Evolutionary conservation across 345 rosid species (phyloP).

Genomic region (Theobroma cacao): DNA sequence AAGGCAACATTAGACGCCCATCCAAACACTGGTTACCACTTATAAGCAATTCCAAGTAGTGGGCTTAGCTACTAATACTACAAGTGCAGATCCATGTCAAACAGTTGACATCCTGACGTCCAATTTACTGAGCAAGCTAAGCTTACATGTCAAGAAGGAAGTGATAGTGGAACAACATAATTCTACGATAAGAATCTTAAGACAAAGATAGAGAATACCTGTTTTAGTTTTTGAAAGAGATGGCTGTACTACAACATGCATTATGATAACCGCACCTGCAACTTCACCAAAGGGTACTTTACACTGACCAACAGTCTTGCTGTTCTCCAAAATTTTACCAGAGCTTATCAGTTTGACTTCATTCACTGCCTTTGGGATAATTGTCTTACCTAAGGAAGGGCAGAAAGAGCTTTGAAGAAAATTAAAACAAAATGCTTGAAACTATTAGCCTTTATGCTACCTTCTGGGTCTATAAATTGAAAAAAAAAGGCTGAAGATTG

Average conservation of each 20-base stretch:
- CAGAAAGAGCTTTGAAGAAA: not conserved
- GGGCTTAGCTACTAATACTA: not conserved
- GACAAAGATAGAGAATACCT: conserved; percentile 34
- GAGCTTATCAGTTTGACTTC: conserved; percentile 88
- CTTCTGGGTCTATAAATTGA: not conserved
- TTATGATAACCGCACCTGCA: conserved; percentile 51
- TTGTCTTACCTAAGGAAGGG: conserved; percentile 52
- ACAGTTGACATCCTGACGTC: not conserved
- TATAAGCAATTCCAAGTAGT: not conserved
- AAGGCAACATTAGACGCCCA: not conserved
- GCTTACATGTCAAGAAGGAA: not conserved
- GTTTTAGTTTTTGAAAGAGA: conserved; percentile 53
- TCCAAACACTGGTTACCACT: not conserved
- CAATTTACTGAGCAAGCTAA: not conserved
- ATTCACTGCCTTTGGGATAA: conserved; percentile 67
- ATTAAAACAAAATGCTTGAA: not conserved
- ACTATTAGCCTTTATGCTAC: not conserved
- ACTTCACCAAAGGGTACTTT: conserved; percentile 69
- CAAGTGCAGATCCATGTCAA: not conserved
- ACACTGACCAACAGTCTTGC: conserved; percentile 83
- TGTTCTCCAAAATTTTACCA: conserved; percentile 85
- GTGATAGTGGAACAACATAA: not conserved
- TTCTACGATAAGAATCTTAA: not conserved
- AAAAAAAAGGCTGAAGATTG: not conserved
- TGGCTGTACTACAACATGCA: conserved; percentile 79